These are phyloP conservation scores for Cryphonectria parasitica DNA, from an alignment of 2,329 filamentous ascomycete species.

Conservation along the genomic window DNA sequence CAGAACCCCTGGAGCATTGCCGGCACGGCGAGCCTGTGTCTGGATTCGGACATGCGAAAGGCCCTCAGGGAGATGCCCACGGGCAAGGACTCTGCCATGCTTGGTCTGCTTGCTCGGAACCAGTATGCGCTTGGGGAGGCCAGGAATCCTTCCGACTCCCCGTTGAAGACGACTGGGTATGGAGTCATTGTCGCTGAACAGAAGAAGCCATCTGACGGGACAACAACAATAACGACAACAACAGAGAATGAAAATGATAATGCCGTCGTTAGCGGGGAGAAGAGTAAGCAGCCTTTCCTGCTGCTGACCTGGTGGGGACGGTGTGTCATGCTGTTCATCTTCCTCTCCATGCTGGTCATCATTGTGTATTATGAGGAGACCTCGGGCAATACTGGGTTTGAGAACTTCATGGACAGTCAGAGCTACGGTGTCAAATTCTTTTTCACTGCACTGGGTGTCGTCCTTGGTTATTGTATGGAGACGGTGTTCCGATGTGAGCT, in stretches of 20 bases:
- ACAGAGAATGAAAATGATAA: too few species aligned
- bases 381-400: constrained; percentile 41
- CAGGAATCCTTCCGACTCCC: background rate
- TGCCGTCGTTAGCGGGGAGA: too few species aligned
- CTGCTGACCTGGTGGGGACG: constrained; percentile 33
- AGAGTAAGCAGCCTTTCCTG: constrained; percentile 33
- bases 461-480: constrained; percentile 33
- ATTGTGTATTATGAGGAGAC: constrained; percentile 44
- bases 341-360: constrained; percentile 39
- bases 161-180: constrained; percentile 1
- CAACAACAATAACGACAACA: too few species aligned
- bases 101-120: background rate
- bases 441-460: constrained; percentile 44
- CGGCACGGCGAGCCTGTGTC: constrained; percentile 36
- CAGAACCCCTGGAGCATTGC: constrained; percentile 44
- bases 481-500: constrained; percentile 19
- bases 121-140: constrained; percentile 11
- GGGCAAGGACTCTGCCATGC: constrained; percentile 2
- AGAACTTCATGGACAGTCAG: constrained; percentile 46
- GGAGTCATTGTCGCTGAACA: constrained; percentile 10
- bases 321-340: constrained; percentile 36
- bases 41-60: constrained; percentile 32
- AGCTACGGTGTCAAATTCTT: constrained; percentile 45
- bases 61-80: background rate
- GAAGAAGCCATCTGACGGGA: background rate